Percentiles rank a stretch among this genome's conserved stretches.
phyloP scores from a whole-genome alignment of 441 rosid species.

The Jatropha podagrica region DNA sequence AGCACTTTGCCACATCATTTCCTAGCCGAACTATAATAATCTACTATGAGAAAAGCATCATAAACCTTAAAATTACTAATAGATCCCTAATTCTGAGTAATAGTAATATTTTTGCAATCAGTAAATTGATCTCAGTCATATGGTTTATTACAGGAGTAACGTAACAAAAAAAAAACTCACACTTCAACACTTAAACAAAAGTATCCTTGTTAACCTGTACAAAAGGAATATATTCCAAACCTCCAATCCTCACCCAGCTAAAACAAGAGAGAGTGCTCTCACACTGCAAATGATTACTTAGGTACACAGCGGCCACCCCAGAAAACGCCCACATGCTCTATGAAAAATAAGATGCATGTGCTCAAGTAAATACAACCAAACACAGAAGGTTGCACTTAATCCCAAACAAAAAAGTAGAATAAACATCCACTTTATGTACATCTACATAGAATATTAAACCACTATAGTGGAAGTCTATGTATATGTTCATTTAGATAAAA shows the following conservation, averaged over 20 bases:
- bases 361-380: background rate
- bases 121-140: background rate
- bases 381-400: background rate
- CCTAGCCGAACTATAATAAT: background rate
- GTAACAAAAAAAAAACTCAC: background rate
- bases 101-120: background rate
- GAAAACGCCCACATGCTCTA: slow-evolving; percentile 1
- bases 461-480: no score
- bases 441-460: no score
- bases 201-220: background rate
- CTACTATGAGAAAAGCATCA: background rate
- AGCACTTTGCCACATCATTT: background rate
- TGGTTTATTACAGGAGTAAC: background rate
- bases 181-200: background rate
- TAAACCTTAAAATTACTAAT: background rate
- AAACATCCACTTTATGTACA: background rate
- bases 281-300: background rate
- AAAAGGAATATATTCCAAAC: background rate
- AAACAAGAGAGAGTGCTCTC: background rate
- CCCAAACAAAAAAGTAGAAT: background rate
- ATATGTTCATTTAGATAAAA: no score
- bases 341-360: background rate
- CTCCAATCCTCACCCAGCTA: background rate
- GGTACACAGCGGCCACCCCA: background rate
- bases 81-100: background rate